Conservation (phyloP, 768 basidiomycete species). For the Obba rivulosa region DNA sequence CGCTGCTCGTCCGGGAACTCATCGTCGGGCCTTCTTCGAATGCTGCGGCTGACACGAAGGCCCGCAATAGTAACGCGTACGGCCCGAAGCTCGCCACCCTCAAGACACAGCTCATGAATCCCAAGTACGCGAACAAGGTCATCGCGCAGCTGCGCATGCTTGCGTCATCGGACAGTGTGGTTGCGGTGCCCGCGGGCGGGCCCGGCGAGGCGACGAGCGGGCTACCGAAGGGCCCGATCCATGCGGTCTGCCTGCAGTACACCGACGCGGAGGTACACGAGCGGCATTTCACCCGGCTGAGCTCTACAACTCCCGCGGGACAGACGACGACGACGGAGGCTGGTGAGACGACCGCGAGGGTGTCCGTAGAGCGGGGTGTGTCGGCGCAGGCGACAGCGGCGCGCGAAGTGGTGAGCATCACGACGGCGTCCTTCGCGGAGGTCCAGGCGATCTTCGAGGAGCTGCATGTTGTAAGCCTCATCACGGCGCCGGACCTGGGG, state of each 20-base stretch:
- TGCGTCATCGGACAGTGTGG: conserved; percentile 39
- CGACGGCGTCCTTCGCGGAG: conserved; percentile 45
- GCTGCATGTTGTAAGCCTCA: conserved; percentile 55
- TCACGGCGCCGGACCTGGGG: conserved; percentile 60
- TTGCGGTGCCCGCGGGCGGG: conserved; percentile 13
- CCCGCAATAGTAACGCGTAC: conserved; percentile 24
- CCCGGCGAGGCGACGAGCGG: conserved; percentile 27
- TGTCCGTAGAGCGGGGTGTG: neutral
- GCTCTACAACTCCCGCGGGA: conserved; percentile 5
- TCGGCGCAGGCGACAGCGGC: conserved; percentile 2
- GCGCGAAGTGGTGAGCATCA: conserved; percentile 31
- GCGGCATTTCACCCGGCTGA: conserved; percentile 51
- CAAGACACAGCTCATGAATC: conserved; percentile 60
- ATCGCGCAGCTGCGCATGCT: conserved; percentile 65
- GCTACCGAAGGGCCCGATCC: conserved; percentile 51
- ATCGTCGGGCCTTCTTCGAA: conserved; percentile 53
- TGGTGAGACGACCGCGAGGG: neutral
- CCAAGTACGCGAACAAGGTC: conserved; percentile 64
- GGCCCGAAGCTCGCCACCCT: conserved; percentile 47
- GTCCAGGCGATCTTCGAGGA: conserved; percentile 49
- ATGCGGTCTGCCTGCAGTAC: conserved; percentile 68
- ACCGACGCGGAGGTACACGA: conserved; percentile 58
- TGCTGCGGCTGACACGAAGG: conserved; percentile 31
- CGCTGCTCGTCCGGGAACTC: conserved; percentile 56
- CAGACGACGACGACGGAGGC: conserved; percentile 5